phyloP scores from a whole-genome alignment of 1,139 yeast species.

The Lodderomyces orthopsilosis region DNA sequence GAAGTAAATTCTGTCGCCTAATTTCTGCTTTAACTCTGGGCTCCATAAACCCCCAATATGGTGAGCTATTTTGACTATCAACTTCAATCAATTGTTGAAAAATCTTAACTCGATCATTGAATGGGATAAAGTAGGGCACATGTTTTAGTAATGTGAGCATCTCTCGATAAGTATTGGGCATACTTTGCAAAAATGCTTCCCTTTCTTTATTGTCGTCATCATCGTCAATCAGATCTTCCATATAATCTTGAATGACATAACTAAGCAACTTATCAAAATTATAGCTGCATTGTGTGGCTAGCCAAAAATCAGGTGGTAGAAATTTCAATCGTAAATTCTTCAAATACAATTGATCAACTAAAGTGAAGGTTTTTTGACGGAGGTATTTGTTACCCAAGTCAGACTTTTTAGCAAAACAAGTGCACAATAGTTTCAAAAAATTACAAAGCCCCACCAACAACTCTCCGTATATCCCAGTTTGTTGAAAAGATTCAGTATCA shows the following conservation, averaged over 20 bases:
- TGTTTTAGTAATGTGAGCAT: conserved; percentile 52
- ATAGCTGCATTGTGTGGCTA: conserved; percentile 26
- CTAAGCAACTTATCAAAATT: conserved; percentile 31
- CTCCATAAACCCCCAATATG: conserved; percentile 14
- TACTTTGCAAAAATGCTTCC: not conserved
- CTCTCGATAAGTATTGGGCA: conserved; percentile 2
- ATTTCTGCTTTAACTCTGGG: conserved; percentile 47
- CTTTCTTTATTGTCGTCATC: conserved; percentile 19
- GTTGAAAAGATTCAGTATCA: conserved; percentile 58
- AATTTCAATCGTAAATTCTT: conserved; percentile 67
- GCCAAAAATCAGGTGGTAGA: conserved; percentile 59
- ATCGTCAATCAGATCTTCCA: conserved; percentile 16
- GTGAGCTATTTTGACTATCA: conserved; percentile 34
- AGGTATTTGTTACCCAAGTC: conserved; percentile 1
- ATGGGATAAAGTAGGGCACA: conserved; percentile 78
- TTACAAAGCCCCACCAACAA: conserved; percentile 46
- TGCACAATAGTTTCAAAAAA: conserved; percentile 50
- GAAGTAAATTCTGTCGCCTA: conserved; percentile 64
- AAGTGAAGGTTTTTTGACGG: conserved; percentile 10
- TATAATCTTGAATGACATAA: conserved; percentile 41
- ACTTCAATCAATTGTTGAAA: conserved; percentile 62
- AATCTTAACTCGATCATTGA: conserved; percentile 66
- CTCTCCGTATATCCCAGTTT: conserved; percentile 42
- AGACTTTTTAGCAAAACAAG: conserved; percentile 36
- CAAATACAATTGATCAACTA: conserved; percentile 66